Evolutionary conservation across 805 yeast genomes (phyloP).

Genomic region (Candida morakotiae): DNA sequence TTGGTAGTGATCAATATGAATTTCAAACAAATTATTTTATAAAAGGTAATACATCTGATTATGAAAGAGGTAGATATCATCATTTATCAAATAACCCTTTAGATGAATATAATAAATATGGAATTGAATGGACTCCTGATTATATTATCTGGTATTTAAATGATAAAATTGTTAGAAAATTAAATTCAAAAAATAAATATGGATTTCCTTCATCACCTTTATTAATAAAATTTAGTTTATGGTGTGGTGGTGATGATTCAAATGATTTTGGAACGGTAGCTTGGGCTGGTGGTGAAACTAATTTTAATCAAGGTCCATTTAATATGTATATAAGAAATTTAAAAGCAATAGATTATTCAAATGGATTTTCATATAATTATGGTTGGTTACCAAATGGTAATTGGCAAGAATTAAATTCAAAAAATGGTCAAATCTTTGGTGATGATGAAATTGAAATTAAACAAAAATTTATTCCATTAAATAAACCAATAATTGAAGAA

Average conservation of each 20-base stretch:
- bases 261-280: slow-evolving; percentile 32
- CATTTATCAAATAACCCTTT: slow-evolving; percentile 19
- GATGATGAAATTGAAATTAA: background rate
- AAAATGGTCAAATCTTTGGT: slow-evolving; percentile 10
- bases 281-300: slow-evolving; percentile 40
- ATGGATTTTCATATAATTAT: slow-evolving; percentile 25
- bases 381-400: slow-evolving; percentile 17
- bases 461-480: background rate
- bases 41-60: slow-evolving; percentile 33
- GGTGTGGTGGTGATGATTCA: slow-evolving; percentile 40
- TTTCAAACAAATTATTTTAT: slow-evolving; percentile 37
- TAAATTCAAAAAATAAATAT: slow-evolving; percentile 16
- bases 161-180: slow-evolving; percentile 21
- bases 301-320: slow-evolving; percentile 28
- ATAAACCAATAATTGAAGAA: background rate
- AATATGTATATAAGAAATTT: slow-evolving; percentile 24
- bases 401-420: slow-evolving; percentile 13
- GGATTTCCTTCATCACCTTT: slow-evolving; percentile 36
- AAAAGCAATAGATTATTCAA: slow-evolving; percentile 23
- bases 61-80: slow-evolving; percentile 35
- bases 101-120: slow-evolving; percentile 23
- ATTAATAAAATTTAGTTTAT: slow-evolving; percentile 30
- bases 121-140: slow-evolving; percentile 34
- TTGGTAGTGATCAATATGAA: slow-evolving; percentile 30
- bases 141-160: slow-evolving; percentile 27